A percentile compares a stretch with the other conserved stretches of the same genome.
Evolutionary conservation across 768 basidiomycete genomes (phyloP).

Genomic region (Lactarius evosmus): DNA sequence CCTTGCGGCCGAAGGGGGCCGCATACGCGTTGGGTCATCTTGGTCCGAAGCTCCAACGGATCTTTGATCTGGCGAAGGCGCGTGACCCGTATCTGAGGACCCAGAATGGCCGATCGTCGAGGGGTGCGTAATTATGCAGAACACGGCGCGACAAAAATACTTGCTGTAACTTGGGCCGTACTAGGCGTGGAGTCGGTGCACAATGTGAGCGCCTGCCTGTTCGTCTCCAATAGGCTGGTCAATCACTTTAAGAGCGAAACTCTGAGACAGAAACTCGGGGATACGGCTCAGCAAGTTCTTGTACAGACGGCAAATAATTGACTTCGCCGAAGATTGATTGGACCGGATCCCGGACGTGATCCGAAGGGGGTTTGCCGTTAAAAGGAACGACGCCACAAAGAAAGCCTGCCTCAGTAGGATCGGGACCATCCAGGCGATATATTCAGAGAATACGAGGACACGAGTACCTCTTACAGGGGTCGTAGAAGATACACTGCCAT

Average conservation of each 20-base stretch:
- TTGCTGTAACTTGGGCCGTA: background rate
- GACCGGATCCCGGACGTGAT: background rate
- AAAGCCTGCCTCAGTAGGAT: background rate
- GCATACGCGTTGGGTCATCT: background rate
- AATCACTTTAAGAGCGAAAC: background rate
- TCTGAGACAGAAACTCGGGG: background rate
- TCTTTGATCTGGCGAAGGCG: background rate
- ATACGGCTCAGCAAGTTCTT: background rate
- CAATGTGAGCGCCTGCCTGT: background rate
- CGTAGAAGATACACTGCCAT: background rate
- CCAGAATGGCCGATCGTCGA: constrained; percentile 10
- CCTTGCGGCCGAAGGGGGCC: background rate
- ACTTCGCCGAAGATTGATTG: background rate
- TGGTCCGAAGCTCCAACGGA: background rate
- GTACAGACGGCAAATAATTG: background rate
- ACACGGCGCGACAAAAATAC: background rate
- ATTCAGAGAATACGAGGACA: background rate
- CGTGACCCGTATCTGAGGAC: constrained; percentile 14
- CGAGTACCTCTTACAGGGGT: background rate
- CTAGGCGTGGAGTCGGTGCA: background rate
- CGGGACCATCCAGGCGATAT: background rate
- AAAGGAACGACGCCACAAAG: background rate
- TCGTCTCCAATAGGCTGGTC: background rate
- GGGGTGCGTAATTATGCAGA: constrained; percentile 3
- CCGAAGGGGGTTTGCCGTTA: background rate